Evolutionary conservation across 2,329 filamentous ascomycete genomes (phyloP).

Genomic region (Aureobasidium uvarum): DNA sequence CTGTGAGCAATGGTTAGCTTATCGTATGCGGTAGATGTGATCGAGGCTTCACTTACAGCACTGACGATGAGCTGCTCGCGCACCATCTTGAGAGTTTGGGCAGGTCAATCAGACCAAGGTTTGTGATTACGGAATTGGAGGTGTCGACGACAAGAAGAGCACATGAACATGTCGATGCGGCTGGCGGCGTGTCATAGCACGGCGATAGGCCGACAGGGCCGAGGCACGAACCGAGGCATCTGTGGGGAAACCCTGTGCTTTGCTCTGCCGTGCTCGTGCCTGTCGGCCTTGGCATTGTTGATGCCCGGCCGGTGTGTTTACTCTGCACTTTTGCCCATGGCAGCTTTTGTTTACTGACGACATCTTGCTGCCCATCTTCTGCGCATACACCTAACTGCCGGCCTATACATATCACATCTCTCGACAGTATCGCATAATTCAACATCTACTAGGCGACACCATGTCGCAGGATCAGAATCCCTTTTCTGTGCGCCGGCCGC

Average conservation of each 20-base stretch:
- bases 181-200: constrained; percentile 4
- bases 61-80: constrained; percentile 90
- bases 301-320: not conserved
- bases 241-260: constrained; percentile 1
- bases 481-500: constrained; percentile 86
- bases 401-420: not conserved
- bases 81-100: constrained; percentile 62
- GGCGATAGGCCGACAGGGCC: not conserved
- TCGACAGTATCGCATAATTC: not conserved
- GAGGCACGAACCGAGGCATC: constrained; percentile 9
- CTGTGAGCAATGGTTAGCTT: constrained; percentile 40
- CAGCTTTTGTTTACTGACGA: constrained; percentile 21
- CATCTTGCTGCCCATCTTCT: not conserved
- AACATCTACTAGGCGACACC: constrained; percentile 34
- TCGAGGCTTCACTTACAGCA: constrained; percentile 50
- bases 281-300: constrained; percentile 22
- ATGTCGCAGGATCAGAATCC: constrained; percentile 88
- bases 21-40: not conserved
- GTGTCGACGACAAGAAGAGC: not conserved
- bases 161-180: not conserved
- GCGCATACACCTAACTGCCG: not conserved
- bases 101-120: not conserved
- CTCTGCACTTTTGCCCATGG: not conserved
- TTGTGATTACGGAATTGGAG: not conserved
- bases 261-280: not conserved